phyloP scores from a whole-genome alignment of 768 basidiomycete genomes.

The Phanerochaete sordida region DNA sequence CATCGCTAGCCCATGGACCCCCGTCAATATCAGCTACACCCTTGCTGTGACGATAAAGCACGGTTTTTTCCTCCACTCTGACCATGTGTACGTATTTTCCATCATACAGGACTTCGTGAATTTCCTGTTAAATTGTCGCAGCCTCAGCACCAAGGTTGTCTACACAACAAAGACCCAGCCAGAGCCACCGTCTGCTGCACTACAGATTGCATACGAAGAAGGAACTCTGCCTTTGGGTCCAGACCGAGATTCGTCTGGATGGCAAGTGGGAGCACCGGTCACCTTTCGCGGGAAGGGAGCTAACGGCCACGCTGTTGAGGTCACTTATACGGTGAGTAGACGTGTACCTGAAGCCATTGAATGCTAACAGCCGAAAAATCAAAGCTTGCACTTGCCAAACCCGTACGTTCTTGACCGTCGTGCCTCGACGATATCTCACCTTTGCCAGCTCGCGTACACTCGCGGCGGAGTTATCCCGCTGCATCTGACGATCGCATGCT shows the following conservation, averaged over 20 bases:
- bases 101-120: neutral
- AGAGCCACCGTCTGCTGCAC: slow-evolving; percentile 15
- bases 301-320: slow-evolving; percentile 2
- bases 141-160: slow-evolving; percentile 13
- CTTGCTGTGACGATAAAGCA: slow-evolving; percentile 14
- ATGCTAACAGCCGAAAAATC: no score
- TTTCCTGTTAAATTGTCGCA: neutral
- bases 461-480: slow-evolving; percentile 10
- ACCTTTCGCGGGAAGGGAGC: slow-evolving; percentile 15
- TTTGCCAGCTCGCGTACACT: slow-evolving; percentile 10
- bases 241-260: slow-evolving; percentile 23
- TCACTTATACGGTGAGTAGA: neutral
- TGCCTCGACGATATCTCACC: neutral
- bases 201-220: slow-evolving; percentile 21
- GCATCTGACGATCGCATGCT: neutral
- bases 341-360: neutral
- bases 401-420: neutral
- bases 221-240: slow-evolving; percentile 15
- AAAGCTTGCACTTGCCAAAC: slow-evolving; percentile 11
- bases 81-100: slow-evolving; percentile 12
- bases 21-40: slow-evolving; percentile 14
- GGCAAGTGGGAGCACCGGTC: slow-evolving; percentile 15
- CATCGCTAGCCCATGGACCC: slow-evolving; percentile 7
- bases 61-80: slow-evolving; percentile 12
- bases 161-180: slow-evolving; percentile 20